Evolutionary conservation across 108 stramenopile genomes (phyloP).

Genomic region (Cyclostephanos invisitatus): DNA sequence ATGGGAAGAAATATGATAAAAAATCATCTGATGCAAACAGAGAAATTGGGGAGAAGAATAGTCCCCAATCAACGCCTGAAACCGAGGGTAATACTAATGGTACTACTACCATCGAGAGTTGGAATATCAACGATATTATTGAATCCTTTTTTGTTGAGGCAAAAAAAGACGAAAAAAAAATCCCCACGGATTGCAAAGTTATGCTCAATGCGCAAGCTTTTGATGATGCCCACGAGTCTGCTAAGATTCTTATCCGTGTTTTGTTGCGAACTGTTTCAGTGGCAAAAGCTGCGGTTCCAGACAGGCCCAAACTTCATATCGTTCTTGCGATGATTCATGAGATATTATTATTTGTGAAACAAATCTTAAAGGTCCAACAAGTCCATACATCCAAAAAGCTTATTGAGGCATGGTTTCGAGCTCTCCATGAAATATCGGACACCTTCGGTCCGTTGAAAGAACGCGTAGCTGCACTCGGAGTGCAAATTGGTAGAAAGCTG

Average conservation of each 20-base stretch:
- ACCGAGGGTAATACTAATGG: not conserved
- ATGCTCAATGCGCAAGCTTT: slow-evolving; percentile 26
- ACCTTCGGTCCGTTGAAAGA: slow-evolving; percentile 82
- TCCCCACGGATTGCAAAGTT: slow-evolving; percentile 9
- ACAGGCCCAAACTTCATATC: slow-evolving; percentile 68
- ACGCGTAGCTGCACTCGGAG: slow-evolving; percentile 64
- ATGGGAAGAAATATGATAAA: slow-evolving; percentile 52
- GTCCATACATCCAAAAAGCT: slow-evolving; percentile 65
- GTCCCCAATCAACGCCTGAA: not conserved
- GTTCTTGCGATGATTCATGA: slow-evolving; percentile 74
- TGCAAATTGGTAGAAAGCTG: slow-evolving; percentile 70
- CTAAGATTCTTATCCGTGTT: slow-evolving; percentile 39
- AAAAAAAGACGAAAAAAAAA: slow-evolving; percentile 1
- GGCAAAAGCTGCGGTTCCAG: slow-evolving; percentile 62
- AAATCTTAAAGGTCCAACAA: slow-evolving; percentile 69
- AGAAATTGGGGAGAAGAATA: not conserved
- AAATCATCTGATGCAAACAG: slow-evolving; percentile 2
- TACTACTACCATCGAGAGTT: not conserved
- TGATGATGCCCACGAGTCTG: slow-evolving; percentile 41
- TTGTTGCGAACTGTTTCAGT: slow-evolving; percentile 67
- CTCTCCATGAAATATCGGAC: slow-evolving; percentile 59
- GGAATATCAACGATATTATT: slow-evolving; percentile 38
- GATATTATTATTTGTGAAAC: slow-evolving; percentile 66
- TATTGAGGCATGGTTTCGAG: slow-evolving; percentile 65
- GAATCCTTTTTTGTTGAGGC: slow-evolving; percentile 30